These are phyloP conservation scores for Alnus glutinosa DNA, from an alignment of 306 rosid species.

Conservation along the genomic window DNA sequence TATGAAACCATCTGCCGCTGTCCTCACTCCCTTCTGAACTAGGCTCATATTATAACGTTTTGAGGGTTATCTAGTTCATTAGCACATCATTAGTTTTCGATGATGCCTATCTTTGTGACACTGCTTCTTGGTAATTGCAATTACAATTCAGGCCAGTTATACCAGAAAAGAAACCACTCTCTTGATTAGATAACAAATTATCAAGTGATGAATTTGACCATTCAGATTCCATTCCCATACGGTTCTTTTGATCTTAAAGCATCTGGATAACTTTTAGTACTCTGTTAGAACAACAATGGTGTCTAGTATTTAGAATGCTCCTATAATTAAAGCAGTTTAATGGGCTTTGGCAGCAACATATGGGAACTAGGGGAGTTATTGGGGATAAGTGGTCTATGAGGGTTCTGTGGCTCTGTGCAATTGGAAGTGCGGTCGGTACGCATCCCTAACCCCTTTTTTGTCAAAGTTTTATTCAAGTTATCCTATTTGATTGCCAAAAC, in stretches of 20 bases:
- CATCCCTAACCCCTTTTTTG: background rate
- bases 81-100: background rate
- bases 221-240: background rate
- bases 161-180: background rate
- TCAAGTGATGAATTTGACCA: background rate
- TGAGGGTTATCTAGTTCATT: background rate
- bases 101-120: background rate
- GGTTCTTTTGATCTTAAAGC: background rate
- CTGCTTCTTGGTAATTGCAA: background rate
- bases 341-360: conserved; percentile 21
- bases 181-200: background rate
- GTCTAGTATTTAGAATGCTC: background rate
- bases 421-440: conserved; percentile 44
- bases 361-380: conserved; percentile 44
- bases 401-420: conserved; percentile 46
- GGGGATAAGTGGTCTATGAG: conserved; percentile 53
- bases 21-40: background rate
- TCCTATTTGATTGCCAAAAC: background rate
- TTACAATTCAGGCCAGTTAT: background rate
- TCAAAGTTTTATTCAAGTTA: background rate
- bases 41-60: background rate
- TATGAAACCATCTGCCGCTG: background rate
- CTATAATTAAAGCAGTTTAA: conserved; percentile 5
- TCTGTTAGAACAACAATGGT: background rate
- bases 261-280: background rate